Percentiles rank a stretch among this genome's conserved stretches.
Evolutionary conservation across 2,329 filamentous ascomycete genomes (phyloP).

Genomic region (Ambrosiella beaveri): DNA sequence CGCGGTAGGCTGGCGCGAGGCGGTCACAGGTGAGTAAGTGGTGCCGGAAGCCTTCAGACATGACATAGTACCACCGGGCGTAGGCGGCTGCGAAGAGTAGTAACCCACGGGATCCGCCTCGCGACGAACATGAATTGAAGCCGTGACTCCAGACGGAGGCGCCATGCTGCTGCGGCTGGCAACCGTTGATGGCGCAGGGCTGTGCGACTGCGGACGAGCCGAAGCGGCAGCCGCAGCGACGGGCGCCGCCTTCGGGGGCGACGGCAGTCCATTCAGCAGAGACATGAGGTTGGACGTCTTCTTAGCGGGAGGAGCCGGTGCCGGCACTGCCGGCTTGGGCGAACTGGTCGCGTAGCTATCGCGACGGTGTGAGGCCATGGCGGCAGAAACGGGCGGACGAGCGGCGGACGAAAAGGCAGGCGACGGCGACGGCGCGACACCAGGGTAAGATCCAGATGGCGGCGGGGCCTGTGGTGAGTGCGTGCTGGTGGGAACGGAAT

Average conservation of each 20-base stretch:
- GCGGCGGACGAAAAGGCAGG: background rate
- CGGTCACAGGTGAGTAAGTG: constrained; percentile 30
- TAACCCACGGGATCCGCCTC: constrained; percentile 27
- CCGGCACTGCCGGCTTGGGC: constrained; percentile 13
- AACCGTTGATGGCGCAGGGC: constrained; percentile 10
- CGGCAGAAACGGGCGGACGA: background rate
- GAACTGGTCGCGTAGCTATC: constrained; percentile 5
- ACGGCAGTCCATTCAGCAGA: constrained; percentile 38
- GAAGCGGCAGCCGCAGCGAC: constrained; percentile 30
- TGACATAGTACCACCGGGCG: constrained; percentile 31
- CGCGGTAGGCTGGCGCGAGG: constrained; percentile 26
- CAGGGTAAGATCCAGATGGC: no score
- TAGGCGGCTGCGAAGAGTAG: constrained; percentile 27
- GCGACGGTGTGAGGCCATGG: constrained; percentile 6
- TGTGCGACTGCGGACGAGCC: constrained; percentile 30
- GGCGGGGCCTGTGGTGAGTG: background rate
- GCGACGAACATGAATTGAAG: constrained; percentile 24
- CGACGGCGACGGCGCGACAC: background rate
- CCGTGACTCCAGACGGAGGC: constrained; percentile 21
- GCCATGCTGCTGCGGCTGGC: constrained; percentile 26
- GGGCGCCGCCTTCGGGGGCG: constrained; percentile 23
- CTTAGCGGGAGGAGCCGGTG: constrained; percentile 24
- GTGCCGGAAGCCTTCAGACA: constrained; percentile 28
- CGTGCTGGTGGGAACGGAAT: background rate
- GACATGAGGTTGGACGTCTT: constrained; percentile 49